Base-by-base conservation (phyloP, 345 rosid species). In the Eucalyptus brandiana region DNA sequence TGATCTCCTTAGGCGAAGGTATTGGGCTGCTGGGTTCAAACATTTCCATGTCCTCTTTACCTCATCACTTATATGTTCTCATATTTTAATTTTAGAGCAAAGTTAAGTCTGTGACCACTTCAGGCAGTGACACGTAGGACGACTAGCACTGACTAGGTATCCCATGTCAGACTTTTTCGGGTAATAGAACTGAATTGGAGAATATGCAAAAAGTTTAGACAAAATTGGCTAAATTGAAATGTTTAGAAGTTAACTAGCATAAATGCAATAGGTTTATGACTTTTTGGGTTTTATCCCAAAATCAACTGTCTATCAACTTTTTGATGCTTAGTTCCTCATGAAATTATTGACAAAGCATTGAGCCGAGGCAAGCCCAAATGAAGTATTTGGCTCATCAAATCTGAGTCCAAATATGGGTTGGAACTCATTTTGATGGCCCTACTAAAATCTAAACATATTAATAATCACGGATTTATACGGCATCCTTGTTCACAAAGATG, bases 141-240 rank as follows among this genome's bases (percentile, higher is more conserved):
- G 21, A 0, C 2, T 1, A 0, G 2, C 8, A 0, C 0, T 17
- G 4, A 50, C 0, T 17, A 0, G 54, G 21, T 17, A 0, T 17
- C 51, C 54, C 21, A 17, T 0, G 0, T 50, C 8, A 50, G 1
- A 17, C 54, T 50, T 50, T 50, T 50, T 50, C 0, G 8, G 0
- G 21, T 50, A 6, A 6, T 50, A 50, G 4, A 21, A 50, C 8
- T 6, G 4, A 50, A 50, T 50, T 50, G 21, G 4, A 50, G 17
- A 50, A 50, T 6, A 50, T 17, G 8, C 21, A 50, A 50, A 17
- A 50, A 3, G 2, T 17, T 50, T 50, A 50, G 21, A 17, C 21
- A 3, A 0, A 3, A 50, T 50, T 50, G 54, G 4, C 0, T 50
- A 50, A 50, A 50, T 50, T 50, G 8, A 50, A 50, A 16, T 50